phyloP scores from a whole-genome alignment of 2,329 filamentous ascomycete species.

The Alternaria hordeiaustralica region DNA sequence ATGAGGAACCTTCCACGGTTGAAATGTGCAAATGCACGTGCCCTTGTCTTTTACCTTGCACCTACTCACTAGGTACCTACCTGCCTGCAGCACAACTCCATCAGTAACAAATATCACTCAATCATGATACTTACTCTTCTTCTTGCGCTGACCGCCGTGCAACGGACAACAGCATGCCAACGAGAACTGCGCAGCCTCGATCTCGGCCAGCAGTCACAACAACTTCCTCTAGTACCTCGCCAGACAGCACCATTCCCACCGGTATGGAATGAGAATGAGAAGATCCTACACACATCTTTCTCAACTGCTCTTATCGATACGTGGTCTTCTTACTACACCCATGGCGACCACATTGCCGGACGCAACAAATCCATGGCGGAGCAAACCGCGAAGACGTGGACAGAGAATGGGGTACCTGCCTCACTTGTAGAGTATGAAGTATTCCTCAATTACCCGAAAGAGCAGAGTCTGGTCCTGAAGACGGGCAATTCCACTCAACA shows the following conservation, averaged over 20 bases:
- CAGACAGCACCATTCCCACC: constrained; percentile 40
- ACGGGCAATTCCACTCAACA: constrained; percentile 41
- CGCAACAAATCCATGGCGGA: constrained; percentile 48
- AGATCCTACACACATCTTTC: constrained; percentile 49
- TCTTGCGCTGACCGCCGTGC: neutral
- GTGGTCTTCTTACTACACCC: constrained; percentile 49
- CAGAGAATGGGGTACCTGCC: constrained; percentile 27
- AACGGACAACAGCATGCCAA: neutral
- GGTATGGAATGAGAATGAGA: constrained; percentile 43
- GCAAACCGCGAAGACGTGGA: constrained; percentile 41
- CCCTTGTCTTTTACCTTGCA: neutral
- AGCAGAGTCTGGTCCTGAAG: constrained; percentile 37
- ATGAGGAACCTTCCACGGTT: neutral
- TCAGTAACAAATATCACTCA: neutral
- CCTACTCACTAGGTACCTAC: neutral
- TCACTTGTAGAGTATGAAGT: constrained; percentile 48
- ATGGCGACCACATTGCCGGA: constrained; percentile 43
- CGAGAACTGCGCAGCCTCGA: neutral
- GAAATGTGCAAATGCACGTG: neutral
- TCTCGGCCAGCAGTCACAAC: neutral
- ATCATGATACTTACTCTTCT: neutral
- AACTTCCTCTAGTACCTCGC: neutral
- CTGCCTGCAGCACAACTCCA: neutral
- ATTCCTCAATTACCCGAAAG: constrained; percentile 48
- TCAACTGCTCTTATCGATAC: constrained; percentile 47